Conservation (phyloP, 345 rosid genomes). For the Noccaea caerulescens region DNA sequence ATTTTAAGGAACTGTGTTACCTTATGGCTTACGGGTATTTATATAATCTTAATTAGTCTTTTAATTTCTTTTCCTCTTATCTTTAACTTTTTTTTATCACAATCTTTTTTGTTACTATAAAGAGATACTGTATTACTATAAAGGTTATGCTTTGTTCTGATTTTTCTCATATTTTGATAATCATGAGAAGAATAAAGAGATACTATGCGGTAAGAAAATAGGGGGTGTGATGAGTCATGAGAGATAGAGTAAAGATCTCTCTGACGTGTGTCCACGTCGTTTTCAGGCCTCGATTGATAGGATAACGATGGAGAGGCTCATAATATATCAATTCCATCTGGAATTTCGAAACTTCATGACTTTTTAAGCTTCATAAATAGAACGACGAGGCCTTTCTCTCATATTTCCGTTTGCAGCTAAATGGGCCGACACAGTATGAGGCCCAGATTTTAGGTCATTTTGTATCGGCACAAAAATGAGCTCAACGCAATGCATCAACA, state of each 20-base stretch:
- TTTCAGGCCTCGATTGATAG: conserved; percentile 27
- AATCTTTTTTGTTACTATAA: background rate
- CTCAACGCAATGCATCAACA: no score
- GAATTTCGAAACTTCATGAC: no score
- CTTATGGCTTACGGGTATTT: background rate
- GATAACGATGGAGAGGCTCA: conserved; percentile 31
- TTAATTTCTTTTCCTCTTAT: background rate
- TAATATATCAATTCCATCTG: no score
- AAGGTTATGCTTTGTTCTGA: conserved; percentile 5
- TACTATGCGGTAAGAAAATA: conserved; percentile 23
- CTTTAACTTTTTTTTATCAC: conserved; percentile 1
- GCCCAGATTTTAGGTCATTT: no score
- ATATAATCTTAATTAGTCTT: background rate
- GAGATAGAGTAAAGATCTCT: conserved; percentile 2
- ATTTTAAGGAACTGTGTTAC: background rate
- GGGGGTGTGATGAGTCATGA: conserved; percentile 33
- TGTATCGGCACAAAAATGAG: no score
- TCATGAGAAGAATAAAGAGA: background rate
- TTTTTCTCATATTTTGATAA: conserved; percentile 7
- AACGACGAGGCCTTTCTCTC: no score
- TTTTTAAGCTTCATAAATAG: no score
- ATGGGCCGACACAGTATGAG: no score
- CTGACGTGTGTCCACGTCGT: conserved; percentile 41
- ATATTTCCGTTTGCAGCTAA: no score
- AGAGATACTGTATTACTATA: background rate